Base-by-base conservation (phyloP, 768 basidiomycete species). In the Mycena albidolilacea region DNA sequence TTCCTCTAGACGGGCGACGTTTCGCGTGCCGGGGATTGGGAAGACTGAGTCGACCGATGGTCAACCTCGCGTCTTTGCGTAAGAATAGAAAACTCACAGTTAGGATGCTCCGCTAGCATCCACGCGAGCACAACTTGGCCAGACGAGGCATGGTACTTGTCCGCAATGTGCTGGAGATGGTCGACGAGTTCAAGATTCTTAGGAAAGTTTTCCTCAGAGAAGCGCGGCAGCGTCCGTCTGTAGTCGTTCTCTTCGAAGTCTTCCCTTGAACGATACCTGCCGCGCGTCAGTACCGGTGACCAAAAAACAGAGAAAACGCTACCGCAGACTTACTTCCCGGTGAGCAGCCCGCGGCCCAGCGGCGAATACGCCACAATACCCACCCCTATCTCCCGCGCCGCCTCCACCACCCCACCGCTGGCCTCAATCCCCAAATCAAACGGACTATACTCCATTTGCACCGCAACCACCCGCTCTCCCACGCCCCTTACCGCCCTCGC, bases 201-300 rank as follows among this genome's bases (percentile, higher is more conserved):
- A 0, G 84, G 84, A 77, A 88, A 88, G 77, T 87, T 88, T 70
- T 85, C 85, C 60, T 79, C 75, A 12, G 79, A 80, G 69, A 79
- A 81, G 52, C 78, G 74, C 19, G 84, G 84, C 30, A 84, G 69
- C 37, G 74, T 67, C 15, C 79, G 77, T 11, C 85, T 74, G 52
- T 81, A 80, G 67, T 85, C 85, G 19, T 69, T 77, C 67, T 78
- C 76, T 39, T 79, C 82, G 50, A 86, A 84, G 65, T 85, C 85
- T 15, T 82, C 82, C 1, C 79, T 79, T 15, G 81, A 80, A 67
- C 77, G 82, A 78, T 82, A 75, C 52, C 74, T 70, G 48, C 59
- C 21, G 78, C 77, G 63, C 30, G 48, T 15, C 75, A 43, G 10
- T n/a, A 43, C 82, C 19, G 19, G 2, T 17, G 19, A 5, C 11